phyloP scores from a whole-genome alignment of 164 flowering plant genomes.

The Amborella trichopoda region DNA sequence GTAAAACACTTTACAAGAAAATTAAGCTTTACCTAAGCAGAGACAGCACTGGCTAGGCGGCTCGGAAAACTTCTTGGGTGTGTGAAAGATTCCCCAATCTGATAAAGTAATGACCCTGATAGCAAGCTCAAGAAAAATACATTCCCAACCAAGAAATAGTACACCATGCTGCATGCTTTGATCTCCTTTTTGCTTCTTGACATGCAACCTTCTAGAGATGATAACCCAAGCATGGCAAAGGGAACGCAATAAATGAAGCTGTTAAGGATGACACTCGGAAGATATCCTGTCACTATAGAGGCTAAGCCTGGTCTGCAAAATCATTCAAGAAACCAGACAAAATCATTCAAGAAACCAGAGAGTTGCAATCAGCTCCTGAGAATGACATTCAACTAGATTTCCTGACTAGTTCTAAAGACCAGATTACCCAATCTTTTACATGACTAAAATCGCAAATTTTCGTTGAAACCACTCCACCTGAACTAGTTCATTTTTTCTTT shows the following conservation, averaged over 20 bases:
- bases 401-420: too few species aligned
- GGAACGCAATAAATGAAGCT: conserved; percentile 70
- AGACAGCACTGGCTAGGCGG: conserved; percentile 77
- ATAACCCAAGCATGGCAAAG: conserved; percentile 57
- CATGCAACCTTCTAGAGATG: conserved; percentile 42
- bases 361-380: too few species aligned
- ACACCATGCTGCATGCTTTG: conserved; percentile 83
- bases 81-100: conserved; percentile 63
- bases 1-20: too few species aligned
- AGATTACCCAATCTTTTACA: too few species aligned
- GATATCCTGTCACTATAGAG: conserved; percentile 76
- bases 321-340: background rate
- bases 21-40: conserved; percentile 89
- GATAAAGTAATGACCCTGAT: conserved; percentile 79
- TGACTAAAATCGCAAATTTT: too few species aligned
- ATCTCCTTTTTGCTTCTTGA: conserved; percentile 68
- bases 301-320: conserved; percentile 68
- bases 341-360: background rate
- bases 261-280: conserved; percentile 76
- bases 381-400: too few species aligned
- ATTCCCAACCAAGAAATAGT: conserved; percentile 85
- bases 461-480: too few species aligned
- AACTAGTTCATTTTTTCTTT: too few species aligned
- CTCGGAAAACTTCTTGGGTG: conserved; percentile 61
- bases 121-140: conserved; percentile 77